phyloP scores from a whole-genome alignment of 73 alveolate genomes.

The Paramecium bursaria region DNA sequence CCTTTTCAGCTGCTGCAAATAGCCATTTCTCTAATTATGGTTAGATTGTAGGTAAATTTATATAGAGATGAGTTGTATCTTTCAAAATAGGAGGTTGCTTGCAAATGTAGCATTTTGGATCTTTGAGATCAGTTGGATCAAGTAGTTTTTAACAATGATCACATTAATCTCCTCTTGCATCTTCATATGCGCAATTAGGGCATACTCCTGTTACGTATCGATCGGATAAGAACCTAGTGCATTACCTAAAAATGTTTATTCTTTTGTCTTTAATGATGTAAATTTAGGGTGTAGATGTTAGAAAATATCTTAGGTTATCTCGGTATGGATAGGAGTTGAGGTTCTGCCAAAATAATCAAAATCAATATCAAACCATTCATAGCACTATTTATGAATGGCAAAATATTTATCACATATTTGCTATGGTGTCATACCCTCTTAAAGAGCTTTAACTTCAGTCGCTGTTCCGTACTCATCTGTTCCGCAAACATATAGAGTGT shows the following conservation, averaged over 20 bases:
- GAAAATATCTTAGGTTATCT: conserved; percentile 93
- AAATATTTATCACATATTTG: conserved; percentile 92
- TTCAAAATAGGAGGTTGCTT: conserved; percentile 81
- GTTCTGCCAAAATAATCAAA: conserved; percentile 98
- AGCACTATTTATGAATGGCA: conserved; percentile 87
- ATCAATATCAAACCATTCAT: conserved; percentile 99
- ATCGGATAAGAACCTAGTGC: conserved; percentile 94
- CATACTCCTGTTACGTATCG: conserved; percentile 96
- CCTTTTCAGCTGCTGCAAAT: conserved; percentile 81
- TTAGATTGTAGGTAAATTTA: conserved; percentile 88
- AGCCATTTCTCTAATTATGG: conserved; percentile 84
- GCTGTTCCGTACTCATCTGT: conserved; percentile 99
- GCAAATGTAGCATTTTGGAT: conserved; percentile 94
- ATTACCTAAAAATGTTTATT: conserved; percentile 83
- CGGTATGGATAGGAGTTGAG: conserved; percentile 88
- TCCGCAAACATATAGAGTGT: conserved; percentile 96
- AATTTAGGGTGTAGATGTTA: conserved; percentile 81
- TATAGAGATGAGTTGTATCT: conserved; percentile 85
- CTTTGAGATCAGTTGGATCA: conserved; percentile 91
- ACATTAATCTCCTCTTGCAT: conserved; percentile 98
- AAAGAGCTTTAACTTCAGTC: conserved; percentile 97
- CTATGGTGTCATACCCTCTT: conserved; percentile 91
- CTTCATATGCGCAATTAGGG: conserved; percentile 90
- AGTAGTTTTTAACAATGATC: conserved; percentile 95
- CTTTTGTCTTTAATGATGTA: conserved; percentile 83